Conservation (phyloP, 345 rosid species). For the Lepidium africanum region DNA sequence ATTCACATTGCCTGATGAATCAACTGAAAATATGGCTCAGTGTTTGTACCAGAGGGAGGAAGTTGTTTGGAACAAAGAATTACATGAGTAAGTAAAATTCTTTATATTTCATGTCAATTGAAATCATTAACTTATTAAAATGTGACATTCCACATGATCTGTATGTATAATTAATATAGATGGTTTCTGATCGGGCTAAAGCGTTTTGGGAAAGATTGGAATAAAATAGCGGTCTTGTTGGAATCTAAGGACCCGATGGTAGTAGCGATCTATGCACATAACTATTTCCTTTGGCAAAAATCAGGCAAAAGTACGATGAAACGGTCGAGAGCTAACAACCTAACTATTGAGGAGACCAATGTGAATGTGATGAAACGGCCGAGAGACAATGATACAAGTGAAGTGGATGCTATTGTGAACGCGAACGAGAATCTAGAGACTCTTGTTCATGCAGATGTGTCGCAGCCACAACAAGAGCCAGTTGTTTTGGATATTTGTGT, state of each 20-base stretch:
- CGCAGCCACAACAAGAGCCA: neutral
- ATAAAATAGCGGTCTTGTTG: neutral
- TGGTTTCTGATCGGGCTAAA: constrained; percentile 18
- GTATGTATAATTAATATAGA: neutral
- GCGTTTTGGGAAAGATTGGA: neutral
- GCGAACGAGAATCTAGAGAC: neutral
- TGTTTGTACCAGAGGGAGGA: neutral
- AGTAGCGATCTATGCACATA: neutral
- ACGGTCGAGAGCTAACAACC: neutral
- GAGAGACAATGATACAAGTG: neutral
- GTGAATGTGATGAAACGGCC: neutral
- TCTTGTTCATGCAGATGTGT: neutral
- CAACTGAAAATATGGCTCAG: neutral
- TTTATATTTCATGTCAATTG: neutral
- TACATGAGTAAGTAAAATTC: constrained; percentile 12
- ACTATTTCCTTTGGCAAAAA: neutral
- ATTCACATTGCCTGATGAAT: neutral
- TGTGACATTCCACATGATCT: neutral
- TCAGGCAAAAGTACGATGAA: neutral
- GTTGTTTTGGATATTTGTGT: neutral
- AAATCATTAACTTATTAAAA: neutral
- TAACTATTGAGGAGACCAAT: neutral
- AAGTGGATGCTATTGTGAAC: neutral
- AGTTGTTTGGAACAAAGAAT: neutral
- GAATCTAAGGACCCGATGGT: neutral